Conservation (phyloP, 1,139 yeast species). For the Zygoascus hellenicus region DNA sequence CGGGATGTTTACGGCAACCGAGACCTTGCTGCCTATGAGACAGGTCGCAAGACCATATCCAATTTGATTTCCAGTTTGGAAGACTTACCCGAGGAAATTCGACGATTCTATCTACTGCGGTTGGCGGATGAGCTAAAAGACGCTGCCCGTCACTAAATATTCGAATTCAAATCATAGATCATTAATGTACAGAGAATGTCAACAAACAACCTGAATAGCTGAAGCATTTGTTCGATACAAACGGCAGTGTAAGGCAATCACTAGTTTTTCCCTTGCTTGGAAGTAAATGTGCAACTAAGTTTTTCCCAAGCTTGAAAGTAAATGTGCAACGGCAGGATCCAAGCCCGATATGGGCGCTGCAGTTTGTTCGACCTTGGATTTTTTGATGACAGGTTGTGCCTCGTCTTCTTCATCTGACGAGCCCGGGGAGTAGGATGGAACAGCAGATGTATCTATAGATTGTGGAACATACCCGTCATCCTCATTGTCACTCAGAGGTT, state of each 20-base stretch:
- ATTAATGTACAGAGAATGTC: neutral
- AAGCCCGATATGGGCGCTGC: slow-evolving; percentile 22
- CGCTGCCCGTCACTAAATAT: neutral
- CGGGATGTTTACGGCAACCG: slow-evolving; percentile 36
- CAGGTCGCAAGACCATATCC: slow-evolving; percentile 26
- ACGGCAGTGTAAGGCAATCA: no score
- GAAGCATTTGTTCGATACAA: no score
- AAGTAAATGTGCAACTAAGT: slow-evolving; percentile 31
- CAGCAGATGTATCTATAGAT: slow-evolving; percentile 26
- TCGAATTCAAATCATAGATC: slow-evolving; percentile 6
- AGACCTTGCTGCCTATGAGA: slow-evolving; percentile 33
- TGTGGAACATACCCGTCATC: slow-evolving; percentile 15
- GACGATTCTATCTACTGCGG: slow-evolving; percentile 28
- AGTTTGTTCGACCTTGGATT: slow-evolving; percentile 22
- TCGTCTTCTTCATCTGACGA: slow-evolving; percentile 34
- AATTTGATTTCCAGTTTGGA: slow-evolving; percentile 25
- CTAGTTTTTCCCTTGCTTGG: neutral
- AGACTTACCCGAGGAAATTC: slow-evolving; percentile 25
- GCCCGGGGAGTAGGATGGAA: slow-evolving; percentile 38
- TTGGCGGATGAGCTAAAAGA: slow-evolving; percentile 27
- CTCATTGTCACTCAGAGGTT: slow-evolving; percentile 14
- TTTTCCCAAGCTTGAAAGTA: slow-evolving; percentile 23
- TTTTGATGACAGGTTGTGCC: slow-evolving; percentile 26
- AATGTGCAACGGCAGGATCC: slow-evolving; percentile 31
- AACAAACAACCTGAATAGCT: no score